Percentiles rank a stretch among this genome's conserved stretches.
These are phyloP conservation scores for Ehretia macrophylla DNA, from an alignment of 257 asterid species.

Conservation along the genomic window DNA sequence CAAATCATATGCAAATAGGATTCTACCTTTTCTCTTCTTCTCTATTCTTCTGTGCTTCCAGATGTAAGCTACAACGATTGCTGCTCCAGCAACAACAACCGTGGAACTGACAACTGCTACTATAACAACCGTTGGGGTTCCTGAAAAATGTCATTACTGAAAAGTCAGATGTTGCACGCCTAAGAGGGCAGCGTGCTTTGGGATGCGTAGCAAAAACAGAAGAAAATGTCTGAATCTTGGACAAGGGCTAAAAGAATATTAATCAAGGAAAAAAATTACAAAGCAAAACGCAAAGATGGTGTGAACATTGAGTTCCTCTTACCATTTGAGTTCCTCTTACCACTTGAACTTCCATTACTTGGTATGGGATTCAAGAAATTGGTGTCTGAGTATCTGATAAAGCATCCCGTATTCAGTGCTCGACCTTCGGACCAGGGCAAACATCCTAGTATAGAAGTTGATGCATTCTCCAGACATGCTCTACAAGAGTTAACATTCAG, in stretches of 20 bases:
- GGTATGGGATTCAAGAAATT: conserved; percentile 7
- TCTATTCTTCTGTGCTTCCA: neutral
- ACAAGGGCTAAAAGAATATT: too few species aligned
- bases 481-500: conserved; percentile 3
- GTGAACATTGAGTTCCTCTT: neutral
- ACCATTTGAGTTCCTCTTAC: conserved; percentile 9
- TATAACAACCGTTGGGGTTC: neutral
- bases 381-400: conserved; percentile 24
- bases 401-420: conserved; percentile 22
- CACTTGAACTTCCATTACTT: conserved; percentile 9
- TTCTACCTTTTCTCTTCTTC: conserved; percentile 15
- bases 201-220: too few species aligned
- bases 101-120: neutral
- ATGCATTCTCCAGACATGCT: conserved; percentile 14
- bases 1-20: neutral
- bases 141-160: neutral
- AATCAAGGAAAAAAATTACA: too few species aligned
- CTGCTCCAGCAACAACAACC: conserved; percentile 1
- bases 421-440: conserved; percentile 22
- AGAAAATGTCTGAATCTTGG: too few species aligned
- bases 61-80: conserved; percentile 7
- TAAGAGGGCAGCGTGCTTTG: too few species aligned
- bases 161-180: too few species aligned
- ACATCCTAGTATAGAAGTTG: conserved; percentile 5
- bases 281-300: neutral